Evolutionary conservation across 768 basidiomycete species (phyloP), one percentile per base, ranked within the genome.

Genomic region (Pisolithus orientalis): DNA sequence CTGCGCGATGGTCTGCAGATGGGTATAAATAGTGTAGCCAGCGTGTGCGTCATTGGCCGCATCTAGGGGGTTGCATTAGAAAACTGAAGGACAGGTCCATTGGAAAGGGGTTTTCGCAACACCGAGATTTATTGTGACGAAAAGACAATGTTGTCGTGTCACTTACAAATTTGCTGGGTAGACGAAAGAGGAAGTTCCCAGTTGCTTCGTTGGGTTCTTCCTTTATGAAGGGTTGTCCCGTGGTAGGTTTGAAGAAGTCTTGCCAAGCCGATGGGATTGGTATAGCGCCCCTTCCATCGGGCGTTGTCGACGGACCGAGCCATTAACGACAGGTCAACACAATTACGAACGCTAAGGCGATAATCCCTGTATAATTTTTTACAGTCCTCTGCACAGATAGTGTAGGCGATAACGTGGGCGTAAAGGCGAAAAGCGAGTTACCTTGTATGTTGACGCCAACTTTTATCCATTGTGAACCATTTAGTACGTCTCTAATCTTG

Each of bases 361-460:
- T 52, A 69, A 47, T 74, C 75, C 62, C 53, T 72, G 65, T 72
- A 81, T 11, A 90, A 60, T 65, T 90, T 91, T 62, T 74, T 72
- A 51, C 77, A 80, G 59, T 91, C 89, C 57, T 74, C 88, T 90
- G 58, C 47, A 42, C 4, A 42, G 10, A 38, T 52, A 27, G 46
- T 50, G 37, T 38, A n/a, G 50, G 46, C n/a, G 16, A 6, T 29
- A 14, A n/a, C 31, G 16, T 1, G 6, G 13, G 21, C 24, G 42
- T 16, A 16, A 6, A 16, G 27, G 10, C 4, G 21, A 31, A 31
- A 21, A 7, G 44, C 16, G 47, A 61, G 74, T 56, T 58, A 85
- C 89, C 62, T 70, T 82, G 81, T n/a, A 90, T 89, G 25, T 75
- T 82, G 48, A 89, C 85, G 21, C 90, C 90, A 7, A 79, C 77